Base-by-base conservation (phyloP, 108 stramenopile species). In the Parietichytrium sp. region DNA sequence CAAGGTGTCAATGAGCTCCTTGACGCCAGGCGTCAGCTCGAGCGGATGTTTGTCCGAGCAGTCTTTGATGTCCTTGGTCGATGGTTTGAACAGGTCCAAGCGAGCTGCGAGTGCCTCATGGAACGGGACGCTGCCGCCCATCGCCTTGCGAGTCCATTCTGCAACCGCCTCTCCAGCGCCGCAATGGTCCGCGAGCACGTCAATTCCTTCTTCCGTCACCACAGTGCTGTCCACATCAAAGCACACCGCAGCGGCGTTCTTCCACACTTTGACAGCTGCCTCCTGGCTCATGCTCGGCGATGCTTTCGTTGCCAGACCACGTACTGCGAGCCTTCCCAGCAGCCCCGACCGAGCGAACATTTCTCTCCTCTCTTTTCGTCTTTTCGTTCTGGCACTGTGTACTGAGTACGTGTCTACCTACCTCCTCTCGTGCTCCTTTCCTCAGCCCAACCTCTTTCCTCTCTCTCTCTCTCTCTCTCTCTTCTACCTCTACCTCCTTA, bases 161-260 rank as follows among this genome's bases (percentile, higher is more conserved):
- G 61, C 61, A 8, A 72, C 61, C 23, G 61, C 61, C 1, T 72
- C 61, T n/a, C 61, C 61, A 50, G 92, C 93, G 13, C 97, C 97
- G 29, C 94, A 86, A 72, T 89, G 94, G 7, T 88, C 96, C 36
- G 98, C 98, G n/a, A 99, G 88, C 25, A 96, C 96, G 84, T 99
- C 97, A 84, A 99, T 97, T 20, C 98, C 98, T 84, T 99, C 97
- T 80, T 97, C 96, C 8, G 83, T 82, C 81, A 96, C 92, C 3
- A 99, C 96, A 16, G 98, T 99, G 79, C 92, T 93, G 85, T 99
- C 98, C 3, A 98, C 97, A 83, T 98, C 89, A 81, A 99, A 99
- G 87, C 97, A 99, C 18, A 99, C 96, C 12, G 95, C 96, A 82
- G 96, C 92, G 15, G 96, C 96, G 72, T 82, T 87, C 77, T 79